Conservation (phyloP, 306 rosid species). For the Cicer yamashitae region DNA sequence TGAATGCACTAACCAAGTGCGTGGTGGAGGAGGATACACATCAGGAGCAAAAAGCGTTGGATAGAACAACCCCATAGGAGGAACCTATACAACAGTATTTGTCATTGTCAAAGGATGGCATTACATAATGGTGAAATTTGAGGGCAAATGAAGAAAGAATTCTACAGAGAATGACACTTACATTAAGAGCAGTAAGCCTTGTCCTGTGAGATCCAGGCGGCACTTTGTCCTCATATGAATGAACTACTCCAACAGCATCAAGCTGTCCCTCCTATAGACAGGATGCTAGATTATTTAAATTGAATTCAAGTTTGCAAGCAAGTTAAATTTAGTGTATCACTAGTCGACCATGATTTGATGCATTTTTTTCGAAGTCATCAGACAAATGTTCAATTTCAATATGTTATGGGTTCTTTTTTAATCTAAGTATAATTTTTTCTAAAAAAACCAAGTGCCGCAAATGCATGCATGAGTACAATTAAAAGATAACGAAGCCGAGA, state of each 20-base stretch:
- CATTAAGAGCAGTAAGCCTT: conserved; percentile 84
- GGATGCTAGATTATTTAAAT: conserved; percentile 37
- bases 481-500: not conserved
- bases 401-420: not conserved
- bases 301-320: conserved; percentile 39
- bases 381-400: conserved; percentile 26
- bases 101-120: conserved; percentile 27
- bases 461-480: not conserved
- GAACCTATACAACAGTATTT: conserved; percentile 61
- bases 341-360: not conserved
- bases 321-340: not conserved
- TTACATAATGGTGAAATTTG: conserved; percentile 29
- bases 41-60: conserved; percentile 92
- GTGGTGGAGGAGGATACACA: conserved; percentile 94
- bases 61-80: conserved; percentile 95
- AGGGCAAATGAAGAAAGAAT: conserved; percentile 37
- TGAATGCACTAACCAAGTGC: conserved; percentile 70
- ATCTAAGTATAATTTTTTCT: not conserved
- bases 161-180: conserved; percentile 44
- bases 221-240: conserved; percentile 79
- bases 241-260: conserved; percentile 77
- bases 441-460: not conserved
- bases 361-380: conserved; percentile 6
- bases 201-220: conserved; percentile 88
- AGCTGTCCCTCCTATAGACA: conserved; percentile 76